These are phyloP conservation scores for Penicillium sp. DNA, from an alignment of 2,329 filamentous ascomycete species.

Conservation along the genomic window DNA sequence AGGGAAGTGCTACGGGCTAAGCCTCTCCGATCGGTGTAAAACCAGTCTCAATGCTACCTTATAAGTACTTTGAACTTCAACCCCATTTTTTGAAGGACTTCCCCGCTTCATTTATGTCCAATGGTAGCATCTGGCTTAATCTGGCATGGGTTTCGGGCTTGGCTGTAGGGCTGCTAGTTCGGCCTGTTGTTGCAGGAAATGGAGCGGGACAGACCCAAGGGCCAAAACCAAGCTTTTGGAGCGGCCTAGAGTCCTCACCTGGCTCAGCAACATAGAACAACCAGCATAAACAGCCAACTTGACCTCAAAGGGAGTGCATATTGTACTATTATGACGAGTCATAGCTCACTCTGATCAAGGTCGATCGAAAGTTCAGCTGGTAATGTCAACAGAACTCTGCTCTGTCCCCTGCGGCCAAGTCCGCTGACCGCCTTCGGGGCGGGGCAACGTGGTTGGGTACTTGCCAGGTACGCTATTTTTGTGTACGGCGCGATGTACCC, in stretches of 20 bases:
- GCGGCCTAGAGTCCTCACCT: constrained; percentile 3
- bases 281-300: not conserved
- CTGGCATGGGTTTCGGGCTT: not conserved
- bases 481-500: constrained; percentile 8
- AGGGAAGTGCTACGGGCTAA: not conserved
- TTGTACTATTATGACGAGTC: not conserved
- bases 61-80: not conserved
- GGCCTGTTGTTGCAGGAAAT: not conserved
- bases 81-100: not conserved
- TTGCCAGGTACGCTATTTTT: constrained; percentile 18
- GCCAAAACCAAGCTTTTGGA: constrained; percentile 8
- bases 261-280: not conserved
- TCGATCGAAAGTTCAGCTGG: constrained; percentile 5
- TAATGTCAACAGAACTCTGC: not conserved
- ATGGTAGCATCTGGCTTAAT: not conserved
- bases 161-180: not conserved
- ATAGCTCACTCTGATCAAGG: not conserved
- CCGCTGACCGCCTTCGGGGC: constrained; percentile 11
- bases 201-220: not conserved
- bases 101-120: not conserved
- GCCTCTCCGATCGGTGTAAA: not conserved
- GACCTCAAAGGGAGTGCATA: not conserved
- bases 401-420: not conserved
- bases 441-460: constrained; percentile 14
- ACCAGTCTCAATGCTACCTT: not conserved